phyloP scores from a whole-genome alignment of 2,329 filamentous ascomycete genomes.

The Apiospora aurea region DNA sequence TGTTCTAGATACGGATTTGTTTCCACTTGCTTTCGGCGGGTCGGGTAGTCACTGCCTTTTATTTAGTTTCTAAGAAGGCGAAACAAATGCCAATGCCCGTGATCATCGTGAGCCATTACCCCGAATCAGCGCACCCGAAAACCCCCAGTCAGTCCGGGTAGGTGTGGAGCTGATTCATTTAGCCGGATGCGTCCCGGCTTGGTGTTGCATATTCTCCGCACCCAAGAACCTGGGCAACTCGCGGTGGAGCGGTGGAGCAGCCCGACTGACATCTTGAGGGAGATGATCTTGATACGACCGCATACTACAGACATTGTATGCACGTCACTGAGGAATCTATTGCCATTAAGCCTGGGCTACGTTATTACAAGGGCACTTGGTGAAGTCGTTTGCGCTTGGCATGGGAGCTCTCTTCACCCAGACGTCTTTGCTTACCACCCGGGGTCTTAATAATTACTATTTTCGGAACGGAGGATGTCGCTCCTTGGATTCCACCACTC shows the following conservation, averaged over 20 bases:
- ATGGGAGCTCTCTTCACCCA: not conserved
- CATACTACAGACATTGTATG: not conserved
- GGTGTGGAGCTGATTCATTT: not conserved
- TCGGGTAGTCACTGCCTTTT: not conserved
- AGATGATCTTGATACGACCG: not conserved
- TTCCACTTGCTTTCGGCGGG: not conserved
- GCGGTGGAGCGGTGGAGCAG: not conserved
- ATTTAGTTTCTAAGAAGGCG: not conserved
- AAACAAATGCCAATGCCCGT: not conserved
- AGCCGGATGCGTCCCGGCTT: conserved; percentile 20
- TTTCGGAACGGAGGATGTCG: not conserved
- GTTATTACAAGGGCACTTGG: not conserved
- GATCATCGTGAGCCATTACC: not conserved
- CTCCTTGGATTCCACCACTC: not conserved
- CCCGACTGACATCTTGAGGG: not conserved
- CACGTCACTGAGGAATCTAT: not conserved
- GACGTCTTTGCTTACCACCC: not conserved
- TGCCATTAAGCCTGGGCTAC: too few relatives aligned
- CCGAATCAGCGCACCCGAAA: not conserved
- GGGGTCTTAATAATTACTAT: not conserved
- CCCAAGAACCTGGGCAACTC: conserved; percentile 1
- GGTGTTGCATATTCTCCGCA: not conserved
- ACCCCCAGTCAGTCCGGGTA: not conserved
- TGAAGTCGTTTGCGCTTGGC: not conserved
- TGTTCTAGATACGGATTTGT: too few relatives aligned